phyloP scores from a whole-genome alignment of 1,284 basidiomycete species.

The Vanrija pseudolonga region DNA sequence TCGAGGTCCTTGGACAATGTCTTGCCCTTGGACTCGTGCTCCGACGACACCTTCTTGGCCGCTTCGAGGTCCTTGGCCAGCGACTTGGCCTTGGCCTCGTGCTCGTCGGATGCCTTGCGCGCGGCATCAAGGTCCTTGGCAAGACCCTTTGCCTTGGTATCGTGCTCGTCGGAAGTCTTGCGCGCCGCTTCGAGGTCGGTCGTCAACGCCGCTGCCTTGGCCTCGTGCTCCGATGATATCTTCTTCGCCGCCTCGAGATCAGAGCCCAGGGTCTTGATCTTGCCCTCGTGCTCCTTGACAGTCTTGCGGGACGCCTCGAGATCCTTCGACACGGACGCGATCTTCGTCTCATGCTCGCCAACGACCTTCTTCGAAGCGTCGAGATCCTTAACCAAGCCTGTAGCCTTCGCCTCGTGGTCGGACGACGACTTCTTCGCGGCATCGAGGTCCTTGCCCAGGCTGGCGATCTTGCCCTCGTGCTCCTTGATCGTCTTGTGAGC shows the following conservation, averaged over 20 bases:
- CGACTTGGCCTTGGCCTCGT: not conserved
- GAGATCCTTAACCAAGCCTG: not conserved
- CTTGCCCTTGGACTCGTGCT: slow-evolving; percentile 1
- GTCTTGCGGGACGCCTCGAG: slow-evolving; percentile 5
- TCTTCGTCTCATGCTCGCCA: not conserved
- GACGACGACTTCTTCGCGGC: slow-evolving; percentile 1
- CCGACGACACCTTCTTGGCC: not conserved
- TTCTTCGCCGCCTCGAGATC: not conserved
- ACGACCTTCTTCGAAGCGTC: slow-evolving; percentile 1
- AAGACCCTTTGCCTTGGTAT: not conserved
- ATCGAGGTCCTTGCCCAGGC: slow-evolving; percentile 1
- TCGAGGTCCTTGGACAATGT: slow-evolving; percentile 5
- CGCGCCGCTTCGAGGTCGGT: slow-evolving; percentile 5
- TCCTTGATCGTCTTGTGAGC: slow-evolving; percentile 1
- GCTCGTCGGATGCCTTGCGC: not conserved
- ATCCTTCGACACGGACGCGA: slow-evolving; percentile 1
- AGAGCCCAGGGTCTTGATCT: not conserved
- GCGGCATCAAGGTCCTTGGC: not conserved
- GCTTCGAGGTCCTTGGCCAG: not conserved
- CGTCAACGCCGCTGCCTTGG: not conserved
- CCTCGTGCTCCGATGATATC: slow-evolving; percentile 1
- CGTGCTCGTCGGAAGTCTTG: slow-evolving; percentile 4
- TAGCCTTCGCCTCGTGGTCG: not conserved
- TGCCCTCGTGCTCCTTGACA: slow-evolving; percentile 3
- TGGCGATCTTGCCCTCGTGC: slow-evolving; percentile 7